Evolutionary conservation across 352 stramenopile species (phyloP).

Genomic region (Nothophytophthora sp.): DNA sequence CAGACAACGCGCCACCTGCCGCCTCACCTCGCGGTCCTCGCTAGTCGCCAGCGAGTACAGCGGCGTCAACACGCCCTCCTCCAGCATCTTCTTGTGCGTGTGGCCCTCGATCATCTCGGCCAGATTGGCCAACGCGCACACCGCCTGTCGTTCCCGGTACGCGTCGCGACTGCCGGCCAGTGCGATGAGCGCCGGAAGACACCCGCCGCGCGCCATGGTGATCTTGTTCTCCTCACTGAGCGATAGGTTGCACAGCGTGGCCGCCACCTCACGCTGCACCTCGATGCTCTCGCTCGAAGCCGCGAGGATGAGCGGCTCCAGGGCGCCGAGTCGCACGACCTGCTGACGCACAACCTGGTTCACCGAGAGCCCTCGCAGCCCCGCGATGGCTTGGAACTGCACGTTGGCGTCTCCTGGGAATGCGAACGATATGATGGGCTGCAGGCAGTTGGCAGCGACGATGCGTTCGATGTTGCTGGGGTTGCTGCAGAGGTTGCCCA

Average conservation of each 20-base stretch:
- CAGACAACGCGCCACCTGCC: slow-evolving; percentile 91
- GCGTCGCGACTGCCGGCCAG: slow-evolving; percentile 87
- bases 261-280: slow-evolving; percentile 94
- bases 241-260: slow-evolving; percentile 95
- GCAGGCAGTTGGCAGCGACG: slow-evolving; percentile 86
- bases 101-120: slow-evolving; percentile 96
- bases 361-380: slow-evolving; percentile 92
- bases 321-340: slow-evolving; percentile 89
- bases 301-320: slow-evolving; percentile 95
- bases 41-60: slow-evolving; percentile 85
- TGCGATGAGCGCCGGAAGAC: slow-evolving; percentile 89
- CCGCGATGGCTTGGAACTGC: slow-evolving; percentile 97
- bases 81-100: slow-evolving; percentile 95
- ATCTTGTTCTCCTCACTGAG: slow-evolving; percentile 97
- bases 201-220: slow-evolving; percentile 94
- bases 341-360: slow-evolving; percentile 89
- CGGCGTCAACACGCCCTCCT: slow-evolving; percentile 90
- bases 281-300: slow-evolving; percentile 91
- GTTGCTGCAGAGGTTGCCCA: slow-evolving; percentile 96
- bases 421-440: slow-evolving; percentile 94
- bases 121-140: slow-evolving; percentile 94
- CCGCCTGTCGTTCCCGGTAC: slow-evolving; percentile 92
- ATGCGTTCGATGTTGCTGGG: slow-evolving; percentile 89
- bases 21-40: slow-evolving; percentile 88
- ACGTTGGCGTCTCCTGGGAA: slow-evolving; percentile 95